phyloP scores from a whole-genome alignment of 139 green algal genomes.

The Edaphochlamys debaryana region DNA sequence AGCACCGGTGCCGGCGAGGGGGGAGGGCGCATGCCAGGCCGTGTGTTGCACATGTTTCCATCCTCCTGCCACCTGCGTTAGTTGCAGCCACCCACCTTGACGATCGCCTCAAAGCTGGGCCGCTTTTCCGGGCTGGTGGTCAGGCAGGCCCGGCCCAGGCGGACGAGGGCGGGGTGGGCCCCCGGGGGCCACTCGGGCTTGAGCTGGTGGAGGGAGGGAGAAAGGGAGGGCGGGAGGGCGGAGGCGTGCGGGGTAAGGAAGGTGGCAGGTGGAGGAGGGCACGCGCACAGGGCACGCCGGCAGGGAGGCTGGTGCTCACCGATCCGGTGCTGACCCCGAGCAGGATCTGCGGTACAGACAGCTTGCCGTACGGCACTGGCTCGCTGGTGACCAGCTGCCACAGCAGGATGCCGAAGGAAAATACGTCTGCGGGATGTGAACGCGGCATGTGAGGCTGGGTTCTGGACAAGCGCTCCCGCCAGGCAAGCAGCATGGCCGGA shows the following conservation, averaged over 20 bases:
- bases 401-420: constrained; percentile 26
- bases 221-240: background rate
- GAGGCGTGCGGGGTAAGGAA: background rate
- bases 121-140: constrained; percentile 15
- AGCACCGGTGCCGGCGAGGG: no score
- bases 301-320: background rate
- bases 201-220: background rate
- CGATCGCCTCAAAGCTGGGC: constrained; percentile 23
- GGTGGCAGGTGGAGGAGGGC: background rate
- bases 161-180: constrained; percentile 20
- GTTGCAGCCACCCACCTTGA: constrained; percentile 18
- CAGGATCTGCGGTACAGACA: constrained; percentile 21
- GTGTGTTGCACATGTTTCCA: no score
- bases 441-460: background rate
- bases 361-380: constrained; percentile 23
- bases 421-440: constrained; percentile 7
- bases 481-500: no score
- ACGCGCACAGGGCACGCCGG: no score
- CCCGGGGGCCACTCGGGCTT: constrained; percentile 13
- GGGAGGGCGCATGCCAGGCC: no score
- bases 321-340: constrained; percentile 9
- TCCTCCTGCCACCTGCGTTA: no score
- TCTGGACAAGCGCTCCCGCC: background rate
- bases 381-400: constrained; percentile 30
- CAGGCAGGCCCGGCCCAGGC: constrained; percentile 27